Percentiles rank a stretch among this genome's conserved stretches.
phyloP scores from a whole-genome alignment of 2,329 filamentous ascomycete species.

The Emmonsiellopsis sp. region DNA sequence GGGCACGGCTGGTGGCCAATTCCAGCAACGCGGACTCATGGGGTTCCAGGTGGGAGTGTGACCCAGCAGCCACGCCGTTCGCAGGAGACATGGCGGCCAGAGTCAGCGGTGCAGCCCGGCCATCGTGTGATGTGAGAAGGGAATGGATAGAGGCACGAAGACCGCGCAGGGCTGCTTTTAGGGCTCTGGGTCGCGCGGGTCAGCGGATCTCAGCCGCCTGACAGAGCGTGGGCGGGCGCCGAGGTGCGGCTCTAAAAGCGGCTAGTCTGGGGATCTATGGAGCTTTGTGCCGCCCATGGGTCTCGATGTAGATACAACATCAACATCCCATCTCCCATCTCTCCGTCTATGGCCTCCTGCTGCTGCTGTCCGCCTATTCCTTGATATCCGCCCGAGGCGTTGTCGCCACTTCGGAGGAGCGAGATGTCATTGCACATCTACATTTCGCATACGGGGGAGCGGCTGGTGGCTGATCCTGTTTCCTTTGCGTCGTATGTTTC shows the following conservation, averaged over 20 bases:
- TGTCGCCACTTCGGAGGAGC: constrained; percentile 22
- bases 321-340: not conserved
- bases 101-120: constrained; percentile 3
- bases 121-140: constrained; percentile 9
- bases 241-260: not conserved
- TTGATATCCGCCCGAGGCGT: constrained; percentile 11
- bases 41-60: constrained; percentile 23
- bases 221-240: not conserved
- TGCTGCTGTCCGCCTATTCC: not conserved
- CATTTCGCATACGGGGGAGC: constrained; percentile 86
- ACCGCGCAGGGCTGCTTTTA: not conserved
- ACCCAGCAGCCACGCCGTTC: constrained; percentile 15
- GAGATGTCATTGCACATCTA: constrained; percentile 81
- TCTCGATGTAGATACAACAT: not conserved
- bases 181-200: not conserved
- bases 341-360: not conserved
- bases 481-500: constrained; percentile 61
- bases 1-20: constrained; percentile 33
- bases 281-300: not conserved
- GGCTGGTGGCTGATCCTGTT: constrained; percentile 66
- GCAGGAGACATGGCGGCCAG: constrained; percentile 25
- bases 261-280: not conserved
- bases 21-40: constrained; percentile 27
- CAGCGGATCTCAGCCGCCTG: not conserved
- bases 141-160: not conserved